Percentiles rank a stretch among this genome's conserved stretches.
phyloP scores from a whole-genome alignment of 345 rosid species.

The Erodium maritimum region DNA sequence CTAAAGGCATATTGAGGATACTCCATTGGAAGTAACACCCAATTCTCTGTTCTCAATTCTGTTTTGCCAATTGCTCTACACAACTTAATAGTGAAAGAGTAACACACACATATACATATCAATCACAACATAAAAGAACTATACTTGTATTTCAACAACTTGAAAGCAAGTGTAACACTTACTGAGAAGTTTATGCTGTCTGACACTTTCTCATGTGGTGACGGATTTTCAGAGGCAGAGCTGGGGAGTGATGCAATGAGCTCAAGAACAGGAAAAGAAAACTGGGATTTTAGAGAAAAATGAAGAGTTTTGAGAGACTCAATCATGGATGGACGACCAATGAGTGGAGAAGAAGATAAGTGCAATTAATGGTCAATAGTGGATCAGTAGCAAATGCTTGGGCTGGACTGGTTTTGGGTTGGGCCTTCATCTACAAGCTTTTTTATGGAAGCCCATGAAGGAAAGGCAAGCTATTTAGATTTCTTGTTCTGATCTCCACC shows the following conservation, averaged over 20 bases:
- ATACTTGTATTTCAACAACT: not conserved
- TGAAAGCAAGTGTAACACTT: constrained; percentile 11
- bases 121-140: not conserved
- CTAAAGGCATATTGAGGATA: no score
- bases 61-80: no score
- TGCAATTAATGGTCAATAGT: not conserved
- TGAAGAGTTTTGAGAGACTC: constrained; percentile 4
- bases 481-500: no score
- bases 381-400: not conserved
- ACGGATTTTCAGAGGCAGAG: constrained; percentile 40
- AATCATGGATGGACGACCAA: not conserved
- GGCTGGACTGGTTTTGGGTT: not conserved
- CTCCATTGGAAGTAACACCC: no score
- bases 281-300: constrained; percentile 18
- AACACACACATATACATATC: not conserved
- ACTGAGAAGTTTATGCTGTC: constrained; percentile 68
- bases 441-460: no score
- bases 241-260: constrained; percentile 33
- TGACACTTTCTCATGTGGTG: constrained; percentile 21
- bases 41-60: no score
- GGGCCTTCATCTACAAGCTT: not conserved
- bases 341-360: not conserved
- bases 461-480: no score
- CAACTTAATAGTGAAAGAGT: no score
- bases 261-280: constrained; percentile 27